Evolutionary conservation across 169 alveolate species (phyloP).

Genomic region (Cystoisospora suis): DNA sequence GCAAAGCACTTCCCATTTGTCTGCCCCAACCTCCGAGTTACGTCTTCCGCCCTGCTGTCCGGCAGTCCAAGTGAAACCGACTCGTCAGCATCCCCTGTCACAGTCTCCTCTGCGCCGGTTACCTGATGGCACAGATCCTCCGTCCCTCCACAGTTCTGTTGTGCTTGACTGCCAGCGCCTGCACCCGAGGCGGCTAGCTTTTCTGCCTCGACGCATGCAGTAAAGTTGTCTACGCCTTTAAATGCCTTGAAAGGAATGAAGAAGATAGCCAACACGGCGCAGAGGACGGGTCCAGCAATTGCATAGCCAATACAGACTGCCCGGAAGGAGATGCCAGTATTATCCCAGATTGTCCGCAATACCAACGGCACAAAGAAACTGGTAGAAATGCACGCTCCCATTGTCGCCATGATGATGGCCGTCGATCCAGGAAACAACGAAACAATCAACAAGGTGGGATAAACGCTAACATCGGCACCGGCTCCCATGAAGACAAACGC

Average conservation of each 20-base stretch:
- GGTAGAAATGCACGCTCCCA: conserved; percentile 14
- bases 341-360: conserved; percentile 1
- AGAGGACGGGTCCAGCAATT: conserved; percentile 37
- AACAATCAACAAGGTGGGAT: conserved; percentile 7
- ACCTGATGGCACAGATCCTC: neutral
- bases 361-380: conserved; percentile 32
- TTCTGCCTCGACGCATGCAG: neutral
- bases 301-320: conserved; percentile 33
- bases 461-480: conserved; percentile 24
- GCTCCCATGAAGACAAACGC: conserved; percentile 42
- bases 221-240: conserved; percentile 42
- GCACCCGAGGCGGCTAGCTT: too few species aligned
- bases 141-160: neutral
- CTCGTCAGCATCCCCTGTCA: neutral
- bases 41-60: neutral
- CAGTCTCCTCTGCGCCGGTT: neutral
- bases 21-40: neutral
- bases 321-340: neutral
- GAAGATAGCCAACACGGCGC: neutral
- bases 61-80: neutral
- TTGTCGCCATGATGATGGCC: neutral
- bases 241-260: conserved; percentile 39
- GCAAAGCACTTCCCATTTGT: neutral
- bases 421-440: conserved; percentile 21
- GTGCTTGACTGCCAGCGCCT: too few species aligned